phyloP scores from a whole-genome alignment of 257 asterid genomes.

The Scutellaria barbata region DNA sequence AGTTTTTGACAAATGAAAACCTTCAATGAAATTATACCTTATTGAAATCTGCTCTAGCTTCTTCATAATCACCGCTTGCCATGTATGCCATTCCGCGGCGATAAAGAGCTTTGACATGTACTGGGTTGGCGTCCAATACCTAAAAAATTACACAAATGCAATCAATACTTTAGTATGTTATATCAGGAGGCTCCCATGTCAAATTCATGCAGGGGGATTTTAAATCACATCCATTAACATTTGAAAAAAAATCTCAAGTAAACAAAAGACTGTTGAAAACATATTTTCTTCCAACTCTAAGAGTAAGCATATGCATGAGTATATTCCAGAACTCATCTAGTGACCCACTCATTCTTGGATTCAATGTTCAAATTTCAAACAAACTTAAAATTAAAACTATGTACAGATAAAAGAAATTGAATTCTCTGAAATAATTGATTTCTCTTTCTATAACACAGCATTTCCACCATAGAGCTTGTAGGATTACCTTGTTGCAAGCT shows the following conservation, averaged over 20 bases:
- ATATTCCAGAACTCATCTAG: too few relatives aligned
- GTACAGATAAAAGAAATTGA: not conserved
- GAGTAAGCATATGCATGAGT: too few relatives aligned
- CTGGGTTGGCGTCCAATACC: conserved; percentile 93
- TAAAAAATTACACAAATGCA: conserved; percentile 30
- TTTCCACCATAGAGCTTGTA: conserved; percentile 17
- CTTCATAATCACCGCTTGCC: conserved; percentile 85
- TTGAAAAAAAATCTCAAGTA: too few relatives aligned
- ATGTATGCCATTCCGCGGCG: conserved; percentile 97
- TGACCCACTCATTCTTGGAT: too few relatives aligned
- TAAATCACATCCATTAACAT: too few relatives aligned
- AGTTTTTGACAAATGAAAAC: conserved; percentile 1
- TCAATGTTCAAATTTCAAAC: too few relatives aligned
- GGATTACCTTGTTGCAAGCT: conserved; percentile 86
- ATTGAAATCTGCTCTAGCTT: conserved; percentile 87
- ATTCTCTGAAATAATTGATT: not conserved
- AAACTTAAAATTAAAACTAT: not conserved
- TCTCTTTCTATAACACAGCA: conserved; percentile 4
- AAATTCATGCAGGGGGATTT: not conserved
- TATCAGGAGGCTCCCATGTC: conserved; percentile 1
- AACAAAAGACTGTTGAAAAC: too few relatives aligned
- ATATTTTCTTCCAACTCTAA: too few relatives aligned
- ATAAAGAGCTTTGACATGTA: conserved; percentile 88
- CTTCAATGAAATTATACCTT: conserved; percentile 51
- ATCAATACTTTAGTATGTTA: conserved; percentile 6